Percentiles rank a stretch among this genome's conserved stretches.
Conservation (phyloP, 805 yeast genomes). For the Barnettozyma botsteinii region DNA sequence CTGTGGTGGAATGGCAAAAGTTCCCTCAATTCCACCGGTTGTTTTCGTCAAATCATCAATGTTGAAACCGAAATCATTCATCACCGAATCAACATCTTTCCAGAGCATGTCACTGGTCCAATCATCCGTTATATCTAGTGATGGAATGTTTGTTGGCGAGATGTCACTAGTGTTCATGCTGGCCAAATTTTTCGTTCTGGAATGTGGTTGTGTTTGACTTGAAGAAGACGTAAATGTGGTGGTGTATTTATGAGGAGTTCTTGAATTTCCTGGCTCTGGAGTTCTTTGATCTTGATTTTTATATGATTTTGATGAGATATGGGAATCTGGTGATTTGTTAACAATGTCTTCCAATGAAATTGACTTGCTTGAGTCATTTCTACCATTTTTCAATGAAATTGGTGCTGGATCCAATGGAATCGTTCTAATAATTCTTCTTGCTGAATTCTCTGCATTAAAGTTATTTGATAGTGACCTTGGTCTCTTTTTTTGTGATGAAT, state of each 20-base stretch:
- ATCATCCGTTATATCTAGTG: slow-evolving; percentile 34
- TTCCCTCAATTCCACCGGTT: neutral
- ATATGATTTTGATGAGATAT: neutral
- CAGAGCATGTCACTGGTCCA: slow-evolving; percentile 40
- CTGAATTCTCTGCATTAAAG: slow-evolving; percentile 62
- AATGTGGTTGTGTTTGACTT: neutral
- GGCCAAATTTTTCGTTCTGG: neutral
- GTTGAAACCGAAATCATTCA: slow-evolving; percentile 90
- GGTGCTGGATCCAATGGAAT: slow-evolving; percentile 84
- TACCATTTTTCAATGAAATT: slow-evolving; percentile 31
- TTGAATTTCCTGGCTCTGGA: neutral
- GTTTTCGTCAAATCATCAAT: slow-evolving; percentile 30
- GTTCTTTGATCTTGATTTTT: neutral
- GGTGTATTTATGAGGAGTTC: no score
- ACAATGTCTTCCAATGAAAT: slow-evolving; percentile 16
- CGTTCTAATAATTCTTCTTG: slow-evolving; percentile 68
- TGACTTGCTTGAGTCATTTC: slow-evolving; percentile 12
- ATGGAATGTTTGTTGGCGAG: slow-evolving; percentile 22
- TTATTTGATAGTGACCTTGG: slow-evolving; percentile 48
- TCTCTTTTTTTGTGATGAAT: slow-evolving; percentile 25
- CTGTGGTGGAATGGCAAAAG: slow-evolving; percentile 4
- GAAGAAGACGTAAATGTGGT: no score
- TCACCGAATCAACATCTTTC: slow-evolving; percentile 83
- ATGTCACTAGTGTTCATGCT: slow-evolving; percentile 4
- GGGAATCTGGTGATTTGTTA: slow-evolving; percentile 17